Evolutionary conservation across 208 protist species (phyloP), one percentile per base, ranked within the genome.

Genomic region (Trypanosoma avium): DNA sequence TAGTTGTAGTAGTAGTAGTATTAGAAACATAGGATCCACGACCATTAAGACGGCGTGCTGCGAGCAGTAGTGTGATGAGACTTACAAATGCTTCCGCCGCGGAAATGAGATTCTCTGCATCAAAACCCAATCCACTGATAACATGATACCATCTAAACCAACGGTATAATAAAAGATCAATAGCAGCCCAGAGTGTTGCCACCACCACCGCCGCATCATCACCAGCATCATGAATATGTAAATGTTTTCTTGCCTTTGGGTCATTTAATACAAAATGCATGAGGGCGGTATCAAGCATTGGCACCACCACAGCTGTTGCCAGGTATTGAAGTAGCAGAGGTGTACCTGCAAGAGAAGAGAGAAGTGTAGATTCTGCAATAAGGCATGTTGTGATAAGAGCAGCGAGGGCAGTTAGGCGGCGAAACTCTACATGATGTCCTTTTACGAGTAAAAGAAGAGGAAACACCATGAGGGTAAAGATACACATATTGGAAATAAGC

Each of bases 111-210:
- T 75, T 84, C 30, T 27, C 75, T 22, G 52, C 40, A 58, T 88
- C 80, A 52, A 85, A 88, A 33, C 79, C 83, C 6, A 73, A 70
- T 63, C 71, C 79, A 45, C 75, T 32, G 61, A 90, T 84, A 27
- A 73, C 73, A 66, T 66, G 73, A 57, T 92, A 92, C 85, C 84
- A 94, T 36, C 56, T 59, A 42, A 88, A 84, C 81, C 82, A 94
- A 36, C 81, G 78, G 61, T 79, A 87, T n/a, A 92, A 61, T 3
- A 82, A 36, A 15, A 82, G 70, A 65, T 90, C 73, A 36, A 40
- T 60, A 21, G 76, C 26, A 59, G 81, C 78, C 88, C 84, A 92
- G 13, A 81, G 33, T 24, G 78, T 79, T 5, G 79, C 78, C 36
- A 92, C 43, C 24, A 70, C 70, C 15, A 81, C 79, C 1, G 76